Base-by-base conservation (phyloP, 2,329 filamentous ascomycete genomes). In the Capronia americana region DNA sequence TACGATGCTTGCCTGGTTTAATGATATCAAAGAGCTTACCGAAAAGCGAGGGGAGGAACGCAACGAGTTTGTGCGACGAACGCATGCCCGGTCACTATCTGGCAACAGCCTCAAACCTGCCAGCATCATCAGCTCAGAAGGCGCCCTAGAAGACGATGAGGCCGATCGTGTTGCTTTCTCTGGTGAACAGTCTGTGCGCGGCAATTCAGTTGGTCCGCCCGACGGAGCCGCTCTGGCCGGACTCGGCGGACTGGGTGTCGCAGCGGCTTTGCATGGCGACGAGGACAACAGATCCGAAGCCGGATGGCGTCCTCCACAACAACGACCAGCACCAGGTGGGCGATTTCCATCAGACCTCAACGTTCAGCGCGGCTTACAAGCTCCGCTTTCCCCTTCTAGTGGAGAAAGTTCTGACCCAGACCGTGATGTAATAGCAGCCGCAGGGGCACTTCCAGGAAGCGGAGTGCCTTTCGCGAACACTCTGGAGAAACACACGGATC, bases 1-100 rank as follows among this genome's bases (percentile, higher is more conserved):
- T 73, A 97, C 93, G 14, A 97, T 98, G 94, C 88, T 96, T 83
- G 92, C 93, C 54, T 99, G 95, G 88, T 98, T 93, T 77, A 90
- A 95, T 61, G 94, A 97, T 74, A 94, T 99, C 77, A 93, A 94
- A 77, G 88, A 86, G 50, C 83, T 99, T 69, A 97, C 92, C 4
- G 93, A 96, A 77, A 93, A 91, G 79, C 91, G 90, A 26, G 91
- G 92, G 30, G 92, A 96, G 77, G 93, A 96, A 75, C 90, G 93
- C 48, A 92, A 88, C 77, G 92, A 91, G 30, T 97, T 95, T 76
- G 92, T 97, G 48, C 88, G 92, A 51, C 88, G 88, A 68, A 61
- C 61, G 28, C 93, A 96, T 75, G 88, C 90, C 44, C 87, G 93
- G 61, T 94, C 90, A 75, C 79, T 92, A 65, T 96, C 92, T 77